Conservation (phyloP, 176 grass and related monocot species). For the Triticum aestivum region IWGSC_CS_RefSeq_v2.1 NC_057796.1:212205305-212205804, state of each 20-base stretch:
- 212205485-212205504: constrained; percentile 38
- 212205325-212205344: no score
- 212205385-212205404: not conserved
- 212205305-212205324: constrained; percentile 51
- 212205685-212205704: not conserved
- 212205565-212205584: constrained; percentile 64
- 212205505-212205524: no score
- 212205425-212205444: constrained; percentile 60
- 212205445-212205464: constrained; percentile 59
- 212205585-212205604: constrained; percentile 54
- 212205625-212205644: constrained; percentile 26
- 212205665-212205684: not conserved
- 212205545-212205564: constrained; percentile 37
- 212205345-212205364: not conserved
- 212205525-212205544: not conserved
- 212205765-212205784: constrained; percentile 49
- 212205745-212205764: constrained; percentile 53
- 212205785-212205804: constrained; percentile 50
- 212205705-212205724: constrained; percentile 58
- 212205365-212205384: not conserved
- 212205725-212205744: constrained; percentile 35
- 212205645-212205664: not conserved
- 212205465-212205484: constrained; percentile 61
- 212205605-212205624: constrained; percentile 63
- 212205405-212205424: not conserved